Base-by-base conservation (phyloP, 176 grass and related monocot genomes). In the Triticum turgidum region DNA sequence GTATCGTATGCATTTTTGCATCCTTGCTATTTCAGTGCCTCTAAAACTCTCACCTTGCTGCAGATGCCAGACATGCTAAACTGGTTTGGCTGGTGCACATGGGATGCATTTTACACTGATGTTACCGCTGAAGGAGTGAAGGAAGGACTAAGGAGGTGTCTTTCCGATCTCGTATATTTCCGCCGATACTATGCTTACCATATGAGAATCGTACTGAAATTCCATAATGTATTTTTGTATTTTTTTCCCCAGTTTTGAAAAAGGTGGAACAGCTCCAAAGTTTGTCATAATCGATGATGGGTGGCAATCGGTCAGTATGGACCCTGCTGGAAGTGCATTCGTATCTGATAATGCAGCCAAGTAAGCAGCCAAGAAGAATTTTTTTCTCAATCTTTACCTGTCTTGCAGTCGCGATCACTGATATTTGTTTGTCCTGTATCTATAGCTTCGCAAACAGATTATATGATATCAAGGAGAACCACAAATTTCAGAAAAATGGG, bases 21-120 rank as follows among this genome's bases (percentile, higher is more conserved):
- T 82, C n/a, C 58, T 70, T 77, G 18, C 54, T 14, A 33, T 86
- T 79, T 54, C 62, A 77, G 75, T 61, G 34, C 38, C 29, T 80
- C 65, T 82, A 73, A 88, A 73, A 88, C 27, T 41, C 52, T 10
- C 49, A 81, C 11, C 52, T 77, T 81, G 32, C 68, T 87, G 47
- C 86, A 94, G 95, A 91, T 92, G 86, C 95, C 92, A 59, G 90
- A 91, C 61, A 92, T 92, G 82, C 79, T 97, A 33, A 94, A 92
- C 82, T 94, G 92, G 92, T 97, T 97, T 94, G 95, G 95, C 6
- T 97, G 95, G 95, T 97, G 95, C 66, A 97, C 95, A 83, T 97
- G 95, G 95, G 95, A 97, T 86, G 95, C 95, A 2, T 97, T 97
- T 47, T 97, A 97, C 76, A 97, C 90, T 29, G 65, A 89, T 82